Base-by-base conservation (phyloP, 768 basidiomycete species). In the Lenzites betulinus region DNA sequence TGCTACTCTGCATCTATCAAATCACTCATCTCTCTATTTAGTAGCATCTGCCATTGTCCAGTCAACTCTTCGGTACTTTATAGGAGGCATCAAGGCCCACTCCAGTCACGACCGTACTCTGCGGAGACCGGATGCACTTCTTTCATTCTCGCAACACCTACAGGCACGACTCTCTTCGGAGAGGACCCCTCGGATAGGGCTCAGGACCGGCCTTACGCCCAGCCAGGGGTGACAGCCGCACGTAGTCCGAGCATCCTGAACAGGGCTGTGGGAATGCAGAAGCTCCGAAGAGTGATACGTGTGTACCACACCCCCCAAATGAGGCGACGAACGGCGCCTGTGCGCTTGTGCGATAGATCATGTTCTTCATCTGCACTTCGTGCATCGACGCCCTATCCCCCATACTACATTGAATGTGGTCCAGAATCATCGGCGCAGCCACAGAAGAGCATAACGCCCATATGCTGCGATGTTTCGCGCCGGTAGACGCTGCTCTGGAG, bases 181-280 rank as follows among this genome's bases (percentile, higher is more conserved):
- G 38, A 39, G 22, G 9, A 33, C 55, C 44, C 38, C 46, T 46
- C 28, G 26, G 20, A 36, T 52, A 54, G 53, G 38, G 25, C 52
- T 22, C 30, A 41, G 26, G 60, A 7, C 48, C 54, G 47, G 60
- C 30, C 12, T n/a, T 25, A 55, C 41, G 47, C 41, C 33, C 22
- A 43, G 28, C 35, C 35, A 56, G 60, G 60, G 42, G 50, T 54
- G 3, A 51, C 30, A 33, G 11, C 38, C 54, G 22, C 42, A 18
- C 41, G 25, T 16, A 12, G 44, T 44, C 60, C 53, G 59, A 43
- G 36, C 36, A 22, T 54, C 25, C 26, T 42, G 22, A 16, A 8
- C 13, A 23, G 38, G 22, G 8, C n/a, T 54, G 59, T 51, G 53
- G 42, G 59, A 55, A 46, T 44, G 49, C 43, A 25, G 41, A 56